A percentile compares a stretch with the other conserved stretches of the same genome.
These are phyloP conservation scores for Nemania bipapillata DNA, from an alignment of 2,329 filamentous ascomycete genomes.

Conservation along the genomic window DNA sequence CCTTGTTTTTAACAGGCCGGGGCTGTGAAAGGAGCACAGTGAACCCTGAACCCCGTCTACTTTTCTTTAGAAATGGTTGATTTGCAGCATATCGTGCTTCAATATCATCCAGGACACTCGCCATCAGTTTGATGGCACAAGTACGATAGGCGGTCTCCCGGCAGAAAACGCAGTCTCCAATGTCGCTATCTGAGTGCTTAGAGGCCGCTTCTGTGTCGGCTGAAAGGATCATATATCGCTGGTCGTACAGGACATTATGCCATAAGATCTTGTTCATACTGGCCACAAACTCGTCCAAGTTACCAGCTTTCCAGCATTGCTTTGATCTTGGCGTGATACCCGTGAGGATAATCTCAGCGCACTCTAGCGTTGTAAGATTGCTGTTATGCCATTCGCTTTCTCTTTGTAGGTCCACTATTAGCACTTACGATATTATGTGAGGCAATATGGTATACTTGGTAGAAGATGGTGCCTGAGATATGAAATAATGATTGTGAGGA, in stretches of 20 bases:
- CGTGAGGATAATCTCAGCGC: not conserved
- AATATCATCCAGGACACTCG: not conserved
- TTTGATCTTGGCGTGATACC: not conserved
- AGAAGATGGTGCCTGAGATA: not conserved
- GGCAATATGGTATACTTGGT: not conserved
- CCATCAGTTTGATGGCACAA: conserved; percentile 6
- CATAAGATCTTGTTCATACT: not conserved
- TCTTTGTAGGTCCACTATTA: not conserved
- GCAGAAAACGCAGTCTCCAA: not conserved
- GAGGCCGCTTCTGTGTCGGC: not conserved
- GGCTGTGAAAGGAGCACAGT: not conserved
- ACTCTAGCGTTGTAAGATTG: not conserved
- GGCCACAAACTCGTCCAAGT: conserved; percentile 2
- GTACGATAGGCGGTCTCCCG: not conserved
- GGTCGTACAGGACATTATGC: not conserved
- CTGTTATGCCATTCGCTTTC: not conserved
- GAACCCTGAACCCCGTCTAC: not conserved
- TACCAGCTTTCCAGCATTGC: not conserved
- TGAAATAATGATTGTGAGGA: not conserved
- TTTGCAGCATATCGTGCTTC: not conserved
- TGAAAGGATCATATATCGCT: not conserved
- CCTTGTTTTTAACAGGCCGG: not conserved
- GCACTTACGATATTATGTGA: not conserved
- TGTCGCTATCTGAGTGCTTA: not conserved
- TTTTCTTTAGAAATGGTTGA: not conserved